These are phyloP conservation scores for Anastatica hierochuntica DNA, from an alignment of 345 rosid species.

Conservation along the genomic window DNA sequence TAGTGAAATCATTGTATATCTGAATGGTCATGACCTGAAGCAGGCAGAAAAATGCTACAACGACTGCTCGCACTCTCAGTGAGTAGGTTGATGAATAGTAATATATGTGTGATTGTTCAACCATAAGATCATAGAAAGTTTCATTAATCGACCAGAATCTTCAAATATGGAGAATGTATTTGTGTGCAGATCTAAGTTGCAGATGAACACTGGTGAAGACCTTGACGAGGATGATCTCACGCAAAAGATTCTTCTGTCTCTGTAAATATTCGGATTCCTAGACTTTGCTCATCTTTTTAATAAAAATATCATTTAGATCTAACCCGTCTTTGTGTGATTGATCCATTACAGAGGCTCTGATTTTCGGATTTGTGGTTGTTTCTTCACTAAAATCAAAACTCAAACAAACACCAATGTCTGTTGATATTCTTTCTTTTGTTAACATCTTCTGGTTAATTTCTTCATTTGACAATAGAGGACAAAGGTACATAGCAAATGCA, in stretches of 20 bases:
- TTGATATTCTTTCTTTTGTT: too few species aligned
- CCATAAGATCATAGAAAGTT: neutral
- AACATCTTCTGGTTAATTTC: too few species aligned
- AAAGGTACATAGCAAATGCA: too few species aligned
- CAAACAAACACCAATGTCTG: too few species aligned
- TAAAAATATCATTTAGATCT: neutral
- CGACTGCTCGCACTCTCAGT: constrained; percentile 97
- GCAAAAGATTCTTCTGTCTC: constrained; percentile 18
- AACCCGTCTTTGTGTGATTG: constrained; percentile 2
- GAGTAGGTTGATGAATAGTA: too few species aligned
- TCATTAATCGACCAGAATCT: neutral
- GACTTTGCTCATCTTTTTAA: neutral
- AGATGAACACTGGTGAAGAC: constrained; percentile 38
- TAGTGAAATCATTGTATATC: constrained; percentile 79
- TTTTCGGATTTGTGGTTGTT: too few species aligned
- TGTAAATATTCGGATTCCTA: constrained; percentile 7
- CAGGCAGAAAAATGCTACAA: constrained; percentile 95
- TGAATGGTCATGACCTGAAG: constrained; percentile 70
- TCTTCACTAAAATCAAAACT: too few species aligned
- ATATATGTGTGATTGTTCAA: too few species aligned
- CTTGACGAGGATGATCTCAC: constrained; percentile 93
- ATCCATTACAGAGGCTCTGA: neutral
- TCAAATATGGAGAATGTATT: constrained; percentile 1
- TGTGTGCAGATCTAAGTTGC: constrained; percentile 48
- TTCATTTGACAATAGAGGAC: too few species aligned